These are phyloP conservation scores for Paecilomyces niveus DNA, from an alignment of 2,329 filamentous ascomycete species.

Conservation along the genomic window DNA sequence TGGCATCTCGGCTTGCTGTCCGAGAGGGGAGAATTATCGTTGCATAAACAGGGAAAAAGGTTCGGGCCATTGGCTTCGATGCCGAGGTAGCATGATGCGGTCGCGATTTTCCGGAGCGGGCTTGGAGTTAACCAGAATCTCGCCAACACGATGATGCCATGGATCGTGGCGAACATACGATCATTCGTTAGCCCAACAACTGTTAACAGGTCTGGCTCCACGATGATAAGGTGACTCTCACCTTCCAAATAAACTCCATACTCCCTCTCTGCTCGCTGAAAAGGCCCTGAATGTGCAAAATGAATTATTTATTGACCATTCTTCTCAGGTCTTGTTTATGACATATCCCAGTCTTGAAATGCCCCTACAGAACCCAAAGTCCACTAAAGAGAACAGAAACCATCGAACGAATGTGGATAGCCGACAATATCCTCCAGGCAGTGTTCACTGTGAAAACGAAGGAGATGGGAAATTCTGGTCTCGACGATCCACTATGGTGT, in stretches of 20 bases:
- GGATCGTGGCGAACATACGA: background rate
- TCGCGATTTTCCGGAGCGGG: background rate
- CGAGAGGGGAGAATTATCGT: background rate
- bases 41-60: background rate
- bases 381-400: background rate
- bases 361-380: background rate
- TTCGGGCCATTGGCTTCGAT: background rate
- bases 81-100: background rate
- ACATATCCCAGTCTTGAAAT: background rate
- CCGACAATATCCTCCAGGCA: background rate
- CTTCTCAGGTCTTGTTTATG: background rate
- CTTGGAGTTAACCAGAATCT: background rate
- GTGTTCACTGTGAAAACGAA: background rate
- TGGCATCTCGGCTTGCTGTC: background rate
- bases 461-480: background rate
- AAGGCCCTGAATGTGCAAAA: background rate
- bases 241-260: background rate
- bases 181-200: background rate
- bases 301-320: background rate
- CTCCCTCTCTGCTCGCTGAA: background rate
- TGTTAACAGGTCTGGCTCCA: background rate
- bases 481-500: conserved; percentile 1
- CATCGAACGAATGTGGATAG: background rate
- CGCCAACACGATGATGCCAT: background rate
- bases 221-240: background rate